Evolutionary conservation across 352 stramenopile species (phyloP).

Genomic region (Phytophthora palmivora): DNA sequence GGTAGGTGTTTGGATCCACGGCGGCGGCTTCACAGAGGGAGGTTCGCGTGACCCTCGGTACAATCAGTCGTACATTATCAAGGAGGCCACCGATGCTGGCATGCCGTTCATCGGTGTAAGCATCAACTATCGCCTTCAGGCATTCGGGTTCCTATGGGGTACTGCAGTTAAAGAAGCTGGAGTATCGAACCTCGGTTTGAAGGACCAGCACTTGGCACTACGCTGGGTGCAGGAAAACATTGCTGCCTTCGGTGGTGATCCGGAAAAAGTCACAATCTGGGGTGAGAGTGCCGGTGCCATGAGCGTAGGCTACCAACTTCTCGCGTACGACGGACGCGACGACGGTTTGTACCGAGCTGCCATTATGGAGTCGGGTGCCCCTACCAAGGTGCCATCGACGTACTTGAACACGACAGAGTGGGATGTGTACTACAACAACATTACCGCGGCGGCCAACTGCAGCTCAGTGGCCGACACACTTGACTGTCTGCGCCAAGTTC

Average conservation of each 20-base stretch:
- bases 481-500: slow-evolving; percentile 34
- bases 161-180: slow-evolving; percentile 43
- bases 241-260: slow-evolving; percentile 24
- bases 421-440: slow-evolving; percentile 38
- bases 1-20: slow-evolving; percentile 34
- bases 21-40: slow-evolving; percentile 29
- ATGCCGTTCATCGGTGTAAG: slow-evolving; percentile 46
- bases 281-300: slow-evolving; percentile 52
- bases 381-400: slow-evolving; percentile 1
- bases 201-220: slow-evolving; percentile 83
- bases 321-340: slow-evolving; percentile 33
- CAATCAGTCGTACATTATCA: slow-evolving; percentile 41
- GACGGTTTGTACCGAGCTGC: slow-evolving; percentile 30
- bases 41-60: slow-evolving; percentile 36
- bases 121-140: slow-evolving; percentile 47
- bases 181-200: slow-evolving; percentile 79
- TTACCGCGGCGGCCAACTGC: slow-evolving; percentile 31
- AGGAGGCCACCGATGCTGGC: slow-evolving; percentile 21
- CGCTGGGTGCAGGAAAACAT: slow-evolving; percentile 57
- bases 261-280: slow-evolving; percentile 29
- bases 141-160: slow-evolving; percentile 41
- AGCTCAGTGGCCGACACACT: slow-evolving; percentile 24
- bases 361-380: slow-evolving; percentile 34
- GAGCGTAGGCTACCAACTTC: slow-evolving; percentile 31
- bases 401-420: slow-evolving; percentile 18